phyloP scores from a whole-genome alignment of 2,329 filamentous ascomycete genomes.

The Erysiphe pulchra region DNA sequence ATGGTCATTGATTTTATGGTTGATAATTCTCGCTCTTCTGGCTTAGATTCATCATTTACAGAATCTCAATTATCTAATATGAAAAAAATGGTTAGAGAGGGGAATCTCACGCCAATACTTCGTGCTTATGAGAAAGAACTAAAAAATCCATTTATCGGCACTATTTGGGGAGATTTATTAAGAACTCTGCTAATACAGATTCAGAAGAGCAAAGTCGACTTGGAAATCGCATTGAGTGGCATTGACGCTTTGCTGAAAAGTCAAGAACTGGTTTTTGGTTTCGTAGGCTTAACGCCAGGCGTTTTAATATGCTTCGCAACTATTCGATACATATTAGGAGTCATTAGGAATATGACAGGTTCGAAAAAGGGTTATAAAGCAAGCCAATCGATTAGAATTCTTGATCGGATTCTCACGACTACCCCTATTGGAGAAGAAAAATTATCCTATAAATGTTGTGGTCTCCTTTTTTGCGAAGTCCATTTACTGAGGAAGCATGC shows the following conservation, averaged over 20 bases:
- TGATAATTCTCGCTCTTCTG: conserved; percentile 43
- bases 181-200: conserved; percentile 84
- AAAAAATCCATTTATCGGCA: conserved; percentile 54
- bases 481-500: conserved; percentile 55
- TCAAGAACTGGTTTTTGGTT: conserved; percentile 93
- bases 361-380: conserved; percentile 36
- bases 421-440: conserved; percentile 46
- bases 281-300: conserved; percentile 79
- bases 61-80: conserved; percentile 51
- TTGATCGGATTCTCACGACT: conserved; percentile 56
- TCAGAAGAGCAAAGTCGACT: conserved; percentile 96
- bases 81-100: conserved; percentile 57
- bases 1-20: conserved; percentile 95
- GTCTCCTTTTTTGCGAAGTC: conserved; percentile 68
- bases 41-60: conserved; percentile 24
- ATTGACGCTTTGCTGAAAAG: conserved; percentile 89
- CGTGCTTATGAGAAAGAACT: conserved; percentile 80
- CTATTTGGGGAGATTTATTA: conserved; percentile 64
- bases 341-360: conserved; percentile 47
- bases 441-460: conserved; percentile 78
- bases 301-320: conserved; percentile 63
- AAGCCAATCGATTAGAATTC: conserved; percentile 45
- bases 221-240: conserved; percentile 85
- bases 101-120: conserved; percentile 77
- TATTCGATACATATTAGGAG: conserved; percentile 41